phyloP scores from a whole-genome alignment of 148 eudicot species.

The Nyssa sinensis region DNA sequence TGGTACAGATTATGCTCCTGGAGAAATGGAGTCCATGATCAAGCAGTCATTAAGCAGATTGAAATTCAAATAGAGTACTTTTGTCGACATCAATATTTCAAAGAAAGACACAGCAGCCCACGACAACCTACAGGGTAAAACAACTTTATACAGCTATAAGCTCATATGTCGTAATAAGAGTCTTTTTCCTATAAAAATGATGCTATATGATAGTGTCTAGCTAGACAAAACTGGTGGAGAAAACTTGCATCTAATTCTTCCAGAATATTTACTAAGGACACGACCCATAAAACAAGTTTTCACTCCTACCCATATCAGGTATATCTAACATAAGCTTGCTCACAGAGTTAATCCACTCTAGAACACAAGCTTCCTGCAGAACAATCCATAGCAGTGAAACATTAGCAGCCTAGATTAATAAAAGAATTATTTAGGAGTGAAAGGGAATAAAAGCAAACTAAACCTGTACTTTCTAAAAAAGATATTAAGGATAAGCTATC shows the following conservation, averaged over 20 bases:
- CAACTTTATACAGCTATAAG: background rate
- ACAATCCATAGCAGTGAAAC: background rate
- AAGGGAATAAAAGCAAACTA: too few relatives aligned
- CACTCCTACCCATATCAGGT: background rate
- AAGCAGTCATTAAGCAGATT: conserved; percentile 5
- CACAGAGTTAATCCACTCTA: background rate
- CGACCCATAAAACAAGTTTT: background rate
- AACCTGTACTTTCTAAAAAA: too few relatives aligned
- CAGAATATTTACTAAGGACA: too few relatives aligned
- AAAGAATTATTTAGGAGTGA: too few relatives aligned
- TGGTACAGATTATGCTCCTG: conserved; percentile 92
- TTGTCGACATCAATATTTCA: background rate
- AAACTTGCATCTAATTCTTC: too few relatives aligned
- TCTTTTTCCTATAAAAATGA: too few relatives aligned
- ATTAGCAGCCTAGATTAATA: background rate
- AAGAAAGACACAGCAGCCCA: background rate
- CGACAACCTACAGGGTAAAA: background rate
- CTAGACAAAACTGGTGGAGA: too few relatives aligned
- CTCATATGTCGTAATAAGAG: background rate
- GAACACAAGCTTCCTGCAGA: background rate
- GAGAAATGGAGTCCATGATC: conserved; percentile 8
- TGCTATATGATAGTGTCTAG: too few relatives aligned
- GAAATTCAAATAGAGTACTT: background rate
- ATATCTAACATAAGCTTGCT: background rate
- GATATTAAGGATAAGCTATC: background rate